phyloP scores from a whole-genome alignment of 192 early-diverging fungal species.

The Coemansia sp. region DNA sequence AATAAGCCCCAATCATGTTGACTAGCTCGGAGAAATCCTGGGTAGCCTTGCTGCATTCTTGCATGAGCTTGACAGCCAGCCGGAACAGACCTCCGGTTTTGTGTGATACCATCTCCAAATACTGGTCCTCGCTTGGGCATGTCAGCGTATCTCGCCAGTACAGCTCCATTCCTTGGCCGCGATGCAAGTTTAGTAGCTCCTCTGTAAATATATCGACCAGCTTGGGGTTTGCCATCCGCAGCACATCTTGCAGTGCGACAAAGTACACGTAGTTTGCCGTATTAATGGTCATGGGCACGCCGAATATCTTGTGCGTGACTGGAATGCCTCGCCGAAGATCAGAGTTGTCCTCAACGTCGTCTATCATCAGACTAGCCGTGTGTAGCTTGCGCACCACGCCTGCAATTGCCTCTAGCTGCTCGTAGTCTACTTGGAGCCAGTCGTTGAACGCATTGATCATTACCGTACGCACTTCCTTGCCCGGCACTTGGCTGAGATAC shows the following conservation, averaged over 20 bases:
- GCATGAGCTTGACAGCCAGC: slow-evolving; percentile 93
- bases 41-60: slow-evolving; percentile 59
- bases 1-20: slow-evolving; percentile 87
- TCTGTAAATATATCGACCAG: slow-evolving; percentile 87
- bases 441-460: slow-evolving; percentile 88
- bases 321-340: slow-evolving; percentile 83
- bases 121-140: slow-evolving; percentile 92
- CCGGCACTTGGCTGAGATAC: slow-evolving; percentile 82
- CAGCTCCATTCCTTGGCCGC: slow-evolving; percentile 97
- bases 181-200: slow-evolving; percentile 87
- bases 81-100: slow-evolving; percentile 97
- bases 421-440: slow-evolving; percentile 78
- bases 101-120: slow-evolving; percentile 92
- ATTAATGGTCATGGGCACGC: slow-evolving; percentile 89
- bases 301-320: slow-evolving; percentile 96
- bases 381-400: slow-evolving; percentile 93
- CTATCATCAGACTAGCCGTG: slow-evolving; percentile 91
- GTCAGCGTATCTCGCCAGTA: slow-evolving; percentile 90
- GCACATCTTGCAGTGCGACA: slow-evolving; percentile 75
- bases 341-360: slow-evolving; percentile 96
- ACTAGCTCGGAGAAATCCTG: slow-evolving; percentile 78
- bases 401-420: slow-evolving; percentile 68
- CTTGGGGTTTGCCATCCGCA: slow-evolving; percentile 62
- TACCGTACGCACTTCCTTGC: slow-evolving; percentile 91
- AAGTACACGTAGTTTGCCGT: slow-evolving; percentile 98